Conservation (phyloP, 306 rosid genomes). For the Glycine tomentella region DNA sequence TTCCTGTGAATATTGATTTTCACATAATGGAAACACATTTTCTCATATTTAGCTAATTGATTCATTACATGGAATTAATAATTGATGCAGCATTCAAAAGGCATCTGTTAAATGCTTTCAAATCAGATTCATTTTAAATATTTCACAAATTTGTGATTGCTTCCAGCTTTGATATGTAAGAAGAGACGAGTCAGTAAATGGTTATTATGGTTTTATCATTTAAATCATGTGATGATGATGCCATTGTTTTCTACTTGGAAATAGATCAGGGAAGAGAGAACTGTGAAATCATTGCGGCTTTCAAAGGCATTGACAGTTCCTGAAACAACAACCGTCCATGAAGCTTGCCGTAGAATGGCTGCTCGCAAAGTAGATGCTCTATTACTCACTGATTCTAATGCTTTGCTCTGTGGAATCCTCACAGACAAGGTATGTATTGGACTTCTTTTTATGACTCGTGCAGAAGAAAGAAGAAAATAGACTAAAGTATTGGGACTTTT, state of each 20-base stretch:
- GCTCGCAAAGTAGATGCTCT: constrained; percentile 90
- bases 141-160: no score
- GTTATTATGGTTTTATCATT: no score
- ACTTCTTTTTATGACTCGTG: neutral
- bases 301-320: constrained; percentile 95
- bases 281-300: constrained; percentile 82
- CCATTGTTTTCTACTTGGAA: constrained; percentile 31
- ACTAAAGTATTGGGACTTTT: neutral
- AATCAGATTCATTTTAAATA: no score
- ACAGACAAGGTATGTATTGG: constrained; percentile 80
- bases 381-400: constrained; percentile 89
- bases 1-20: no score
- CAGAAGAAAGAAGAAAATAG: neutral
- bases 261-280: constrained; percentile 82
- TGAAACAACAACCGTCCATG: constrained; percentile 76
- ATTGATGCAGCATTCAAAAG: no score
- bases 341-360: constrained; percentile 95
- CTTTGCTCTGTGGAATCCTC: constrained; percentile 96
- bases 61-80: no score
- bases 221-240: neutral
- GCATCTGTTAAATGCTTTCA: no score
- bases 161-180: no score
- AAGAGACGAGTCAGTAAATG: no score
- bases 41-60: no score
- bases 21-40: no score